Percentiles rank a stretch among this genome's conserved stretches.
Evolutionary conservation across 2,329 filamentous ascomycete genomes (phyloP).

Genomic region (Knufia petricola): DNA sequence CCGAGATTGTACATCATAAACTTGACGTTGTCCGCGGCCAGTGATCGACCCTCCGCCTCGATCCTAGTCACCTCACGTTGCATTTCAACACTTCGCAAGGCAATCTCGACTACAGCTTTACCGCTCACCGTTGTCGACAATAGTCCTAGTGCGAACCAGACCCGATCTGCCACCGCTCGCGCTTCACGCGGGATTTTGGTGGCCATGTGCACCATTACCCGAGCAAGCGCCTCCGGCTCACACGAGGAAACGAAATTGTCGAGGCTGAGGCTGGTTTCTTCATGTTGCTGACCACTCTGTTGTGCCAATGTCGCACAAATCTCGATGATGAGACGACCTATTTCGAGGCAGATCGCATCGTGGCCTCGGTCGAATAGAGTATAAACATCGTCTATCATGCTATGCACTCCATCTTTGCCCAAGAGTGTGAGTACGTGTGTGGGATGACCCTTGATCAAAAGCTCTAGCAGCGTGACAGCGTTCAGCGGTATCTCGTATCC

Average conservation of each 20-base stretch:
- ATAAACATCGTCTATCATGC: conserved; percentile 3
- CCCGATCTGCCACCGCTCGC: not conserved
- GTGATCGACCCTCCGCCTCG: not conserved
- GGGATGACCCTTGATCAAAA: conserved; percentile 7
- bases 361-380: conserved; percentile 4
- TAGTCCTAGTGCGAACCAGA: conserved; percentile 8
- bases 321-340: conserved; percentile 5
- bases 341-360: conserved; percentile 8
- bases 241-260: not conserved
- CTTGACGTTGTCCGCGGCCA: conserved; percentile 1
- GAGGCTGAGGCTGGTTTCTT: not conserved
- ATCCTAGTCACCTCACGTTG: not conserved
- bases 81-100: not conserved
- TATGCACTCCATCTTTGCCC: not conserved
- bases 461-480: conserved; percentile 4
- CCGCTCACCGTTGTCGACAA: not conserved
- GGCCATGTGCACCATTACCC: not conserved
- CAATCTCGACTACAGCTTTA: not conserved
- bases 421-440: conserved; percentile 3
- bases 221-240: not conserved
- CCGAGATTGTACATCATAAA: conserved; percentile 7
- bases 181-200: not conserved
- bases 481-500: conserved; percentile 9
- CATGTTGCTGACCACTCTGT: not conserved
- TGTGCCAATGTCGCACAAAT: conserved; percentile 6